Conservation (phyloP, 2,329 filamentous ascomycete genomes). For the Calonectria naviculata region DNA sequence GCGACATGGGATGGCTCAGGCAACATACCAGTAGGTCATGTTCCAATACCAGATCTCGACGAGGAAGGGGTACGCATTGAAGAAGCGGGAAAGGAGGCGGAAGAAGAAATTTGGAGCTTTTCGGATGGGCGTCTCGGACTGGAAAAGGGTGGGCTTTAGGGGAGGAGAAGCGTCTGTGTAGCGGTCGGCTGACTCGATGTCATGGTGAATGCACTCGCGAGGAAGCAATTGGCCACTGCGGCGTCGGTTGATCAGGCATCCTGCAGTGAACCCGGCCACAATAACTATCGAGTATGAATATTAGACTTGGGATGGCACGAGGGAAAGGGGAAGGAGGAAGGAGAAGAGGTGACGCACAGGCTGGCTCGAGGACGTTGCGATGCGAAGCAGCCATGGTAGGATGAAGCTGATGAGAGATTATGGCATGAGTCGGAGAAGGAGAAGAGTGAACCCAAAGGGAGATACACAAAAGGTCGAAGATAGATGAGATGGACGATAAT, state of each 20-base stretch:
- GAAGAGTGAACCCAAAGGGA: too few species aligned
- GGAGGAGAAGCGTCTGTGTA: conserved; percentile 32
- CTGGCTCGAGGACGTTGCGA: conserved; percentile 26
- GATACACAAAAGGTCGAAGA: too few species aligned
- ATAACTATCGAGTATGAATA: conserved; percentile 26
- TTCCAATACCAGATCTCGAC: conserved; percentile 52
- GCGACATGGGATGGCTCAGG: neutral
- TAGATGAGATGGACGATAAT: neutral
- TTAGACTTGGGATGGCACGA: neutral
- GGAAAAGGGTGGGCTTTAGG: conserved; percentile 32
- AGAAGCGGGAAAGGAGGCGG: conserved; percentile 43
- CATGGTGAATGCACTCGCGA: conserved; percentile 11
- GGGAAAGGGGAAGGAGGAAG: too few species aligned
- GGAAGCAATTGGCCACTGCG: conserved; percentile 5
- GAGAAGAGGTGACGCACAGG: conserved; percentile 6
- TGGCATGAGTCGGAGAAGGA: neutral
- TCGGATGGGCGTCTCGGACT: conserved; percentile 20
- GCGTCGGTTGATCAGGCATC: conserved; percentile 40
- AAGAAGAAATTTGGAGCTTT: conserved; percentile 39
- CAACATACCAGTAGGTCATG: conserved; percentile 45
- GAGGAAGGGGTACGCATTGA: conserved; percentile 45
- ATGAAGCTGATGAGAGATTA: neutral
- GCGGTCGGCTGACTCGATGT: conserved; percentile 29
- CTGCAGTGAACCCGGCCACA: conserved; percentile 32
- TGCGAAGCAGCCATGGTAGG: conserved; percentile 6